These are phyloP conservation scores for Boletus pseudopeckii DNA, from an alignment of 768 basidiomycete species.

Conservation along the genomic window DNA sequence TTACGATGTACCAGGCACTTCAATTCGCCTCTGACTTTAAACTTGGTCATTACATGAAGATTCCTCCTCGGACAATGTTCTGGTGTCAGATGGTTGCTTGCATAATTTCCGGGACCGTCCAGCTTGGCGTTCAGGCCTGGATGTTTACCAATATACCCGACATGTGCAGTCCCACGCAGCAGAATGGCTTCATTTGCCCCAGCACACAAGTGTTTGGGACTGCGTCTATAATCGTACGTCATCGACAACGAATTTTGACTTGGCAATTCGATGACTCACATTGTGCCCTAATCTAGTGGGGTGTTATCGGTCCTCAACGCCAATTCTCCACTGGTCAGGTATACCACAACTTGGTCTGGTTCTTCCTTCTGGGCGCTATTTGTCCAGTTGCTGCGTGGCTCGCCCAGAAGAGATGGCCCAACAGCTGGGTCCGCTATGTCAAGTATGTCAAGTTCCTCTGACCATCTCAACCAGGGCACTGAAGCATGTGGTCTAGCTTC, in stretches of 20 bases:
- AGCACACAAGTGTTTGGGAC: slow-evolving; percentile 47
- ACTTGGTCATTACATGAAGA: slow-evolving; percentile 71
- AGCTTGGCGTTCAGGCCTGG: slow-evolving; percentile 65
- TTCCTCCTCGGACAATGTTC: slow-evolving; percentile 66
- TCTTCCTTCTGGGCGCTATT: slow-evolving; percentile 75
- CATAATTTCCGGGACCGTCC: slow-evolving; percentile 60
- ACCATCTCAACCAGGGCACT: neutral
- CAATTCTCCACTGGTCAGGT: slow-evolving; percentile 69
- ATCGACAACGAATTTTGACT: neutral
- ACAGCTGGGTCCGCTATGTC: slow-evolving; percentile 58
- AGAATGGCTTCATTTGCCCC: slow-evolving; percentile 29
- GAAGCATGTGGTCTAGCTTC: slow-evolving; percentile 30
- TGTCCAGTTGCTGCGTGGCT: slow-evolving; percentile 57
- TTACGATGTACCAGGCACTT: slow-evolving; percentile 62
- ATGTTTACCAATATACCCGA: slow-evolving; percentile 41
- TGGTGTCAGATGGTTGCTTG: slow-evolving; percentile 64
- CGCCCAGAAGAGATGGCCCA: slow-evolving; percentile 57
- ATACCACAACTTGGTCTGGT: slow-evolving; percentile 62
- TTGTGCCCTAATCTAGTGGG: slow-evolving; percentile 40
- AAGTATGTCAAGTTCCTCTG: slow-evolving; percentile 42
- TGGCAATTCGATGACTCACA: neutral
- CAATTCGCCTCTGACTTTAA: slow-evolving; percentile 74
- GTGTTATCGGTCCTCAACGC: slow-evolving; percentile 77
- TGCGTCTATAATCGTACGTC: slow-evolving; percentile 49
- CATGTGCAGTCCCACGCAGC: slow-evolving; percentile 27